Conservation (phyloP, 306 rosid genomes). For the Heteromeles arbutifolia region DNA sequence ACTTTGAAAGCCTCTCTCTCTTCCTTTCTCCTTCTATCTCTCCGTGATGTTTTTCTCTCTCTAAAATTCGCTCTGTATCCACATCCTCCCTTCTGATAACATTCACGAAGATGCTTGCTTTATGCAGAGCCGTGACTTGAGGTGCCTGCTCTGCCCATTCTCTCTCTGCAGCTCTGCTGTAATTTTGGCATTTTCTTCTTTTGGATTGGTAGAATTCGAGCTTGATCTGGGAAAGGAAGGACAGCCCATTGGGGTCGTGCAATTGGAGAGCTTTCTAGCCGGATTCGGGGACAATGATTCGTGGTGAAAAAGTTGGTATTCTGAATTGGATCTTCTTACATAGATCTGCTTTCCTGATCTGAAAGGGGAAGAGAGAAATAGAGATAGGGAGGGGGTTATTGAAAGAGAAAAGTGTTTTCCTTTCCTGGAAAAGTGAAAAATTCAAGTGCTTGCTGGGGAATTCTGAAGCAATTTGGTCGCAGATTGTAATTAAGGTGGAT, state of each 20-base stretch:
- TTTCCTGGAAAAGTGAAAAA: neutral
- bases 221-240: slow-evolving; percentile 12
- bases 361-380: neutral
- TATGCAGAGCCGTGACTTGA: neutral
- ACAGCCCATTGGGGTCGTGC: neutral
- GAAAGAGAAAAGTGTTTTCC: neutral
- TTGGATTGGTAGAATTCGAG: neutral
- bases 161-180: neutral
- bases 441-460: neutral
- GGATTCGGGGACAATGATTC: slow-evolving; percentile 3
- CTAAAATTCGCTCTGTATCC: slow-evolving; percentile 1
- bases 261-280: neutral
- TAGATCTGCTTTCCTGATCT: slow-evolving; percentile 24
- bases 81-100: neutral
- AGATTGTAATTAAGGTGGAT: neutral
- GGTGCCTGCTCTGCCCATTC: slow-evolving; percentile 13
- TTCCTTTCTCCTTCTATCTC: neutral
- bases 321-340: neutral
- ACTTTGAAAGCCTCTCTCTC: slow-evolving; percentile 1
- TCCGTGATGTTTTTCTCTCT: neutral
- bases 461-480: neutral
- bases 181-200: slow-evolving; percentile 1
- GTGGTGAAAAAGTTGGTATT: neutral
- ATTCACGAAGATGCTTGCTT: neutral
- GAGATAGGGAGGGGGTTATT: neutral